Evolutionary conservation across 2,329 filamentous ascomycete species (phyloP).

Genomic region (Atkinsonella hypoxylon): DNA sequence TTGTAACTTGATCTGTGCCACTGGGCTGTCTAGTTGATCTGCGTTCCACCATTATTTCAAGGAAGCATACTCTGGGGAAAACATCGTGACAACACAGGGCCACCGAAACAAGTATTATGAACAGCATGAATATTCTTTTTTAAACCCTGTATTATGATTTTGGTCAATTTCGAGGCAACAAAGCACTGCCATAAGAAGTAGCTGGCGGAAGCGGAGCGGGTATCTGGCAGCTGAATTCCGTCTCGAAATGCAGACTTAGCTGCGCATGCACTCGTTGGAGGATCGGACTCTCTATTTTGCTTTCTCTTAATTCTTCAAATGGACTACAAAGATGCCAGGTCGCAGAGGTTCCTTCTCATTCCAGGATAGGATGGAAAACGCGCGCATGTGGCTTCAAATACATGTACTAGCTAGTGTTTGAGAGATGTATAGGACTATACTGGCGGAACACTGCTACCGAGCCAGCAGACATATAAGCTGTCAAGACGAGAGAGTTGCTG

Average conservation of each 20-base stretch:
- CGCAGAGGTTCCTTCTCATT: not conserved
- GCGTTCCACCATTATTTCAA: not conserved
- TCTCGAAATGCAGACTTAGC: too few relatives aligned
- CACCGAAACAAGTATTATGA: not conserved
- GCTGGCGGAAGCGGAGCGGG: not conserved
- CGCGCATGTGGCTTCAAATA: conserved; percentile 3
- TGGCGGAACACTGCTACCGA: not conserved
- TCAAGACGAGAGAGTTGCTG: not conserved
- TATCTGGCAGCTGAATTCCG: not conserved
- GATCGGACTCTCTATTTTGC: too few relatives aligned
- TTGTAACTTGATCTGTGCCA: not conserved
- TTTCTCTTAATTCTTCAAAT: too few relatives aligned
- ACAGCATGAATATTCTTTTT: not conserved
- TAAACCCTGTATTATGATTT: not conserved
- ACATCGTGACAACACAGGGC: not conserved
- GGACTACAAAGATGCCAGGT: not conserved
- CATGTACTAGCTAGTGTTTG: conserved; percentile 6
- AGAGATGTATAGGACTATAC: conserved; percentile 1
- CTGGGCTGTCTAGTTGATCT: not conserved
- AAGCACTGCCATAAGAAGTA: too few relatives aligned
- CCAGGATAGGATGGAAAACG: not conserved
- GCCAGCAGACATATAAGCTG: not conserved
- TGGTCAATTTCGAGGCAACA: not conserved
- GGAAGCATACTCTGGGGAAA: not conserved
- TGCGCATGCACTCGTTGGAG: too few relatives aligned